Conservation (phyloP, 2,329 filamentous ascomycete genomes). For the Pseudocercospora fuligena region DNA sequence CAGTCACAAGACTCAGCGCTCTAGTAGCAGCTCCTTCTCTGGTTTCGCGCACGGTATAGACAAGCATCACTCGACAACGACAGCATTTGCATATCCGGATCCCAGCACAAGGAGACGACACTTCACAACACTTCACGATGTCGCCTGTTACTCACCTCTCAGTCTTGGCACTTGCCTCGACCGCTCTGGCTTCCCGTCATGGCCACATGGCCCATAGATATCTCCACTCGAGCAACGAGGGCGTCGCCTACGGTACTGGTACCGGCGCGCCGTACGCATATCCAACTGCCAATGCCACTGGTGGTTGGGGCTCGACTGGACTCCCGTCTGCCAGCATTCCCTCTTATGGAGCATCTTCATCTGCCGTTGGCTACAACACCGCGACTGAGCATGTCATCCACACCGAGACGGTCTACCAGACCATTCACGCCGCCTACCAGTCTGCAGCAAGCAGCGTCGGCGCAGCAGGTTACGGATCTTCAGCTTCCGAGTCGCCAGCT, state of each 20-base stretch:
- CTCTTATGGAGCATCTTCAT: conserved; percentile 11
- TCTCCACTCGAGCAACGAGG: conserved; percentile 39
- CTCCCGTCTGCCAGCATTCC: conserved; percentile 14
- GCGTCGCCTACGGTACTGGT: conserved; percentile 27
- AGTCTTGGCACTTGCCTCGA: conserved; percentile 50
- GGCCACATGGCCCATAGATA: conserved; percentile 33
- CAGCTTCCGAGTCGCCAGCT: conserved; percentile 6
- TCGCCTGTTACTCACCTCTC: conserved; percentile 45
- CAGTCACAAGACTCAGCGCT: conserved; percentile 43
- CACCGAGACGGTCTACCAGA: conserved; percentile 30
- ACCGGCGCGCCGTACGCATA: conserved; percentile 38
- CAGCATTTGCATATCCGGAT: conserved; percentile 7
- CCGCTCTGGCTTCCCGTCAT: conserved; percentile 41
- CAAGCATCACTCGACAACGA: conserved; percentile 13
- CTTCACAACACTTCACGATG: conserved; percentile 37
- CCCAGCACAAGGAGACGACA: conserved; percentile 8
- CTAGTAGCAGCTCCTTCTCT: conserved; percentile 43
- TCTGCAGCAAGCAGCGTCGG: conserved; percentile 14
- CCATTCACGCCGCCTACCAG: conserved; percentile 19
- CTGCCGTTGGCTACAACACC: conserved; percentile 21
- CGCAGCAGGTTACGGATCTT: conserved; percentile 16
- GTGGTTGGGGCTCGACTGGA: conserved; percentile 34
- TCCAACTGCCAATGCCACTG: conserved; percentile 35
- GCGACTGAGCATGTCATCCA: conserved; percentile 13
- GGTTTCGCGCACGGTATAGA: conserved; percentile 4